phyloP scores from a whole-genome alignment of 2,329 filamentous ascomycete species.

The Diaporthe sp. region DNA sequence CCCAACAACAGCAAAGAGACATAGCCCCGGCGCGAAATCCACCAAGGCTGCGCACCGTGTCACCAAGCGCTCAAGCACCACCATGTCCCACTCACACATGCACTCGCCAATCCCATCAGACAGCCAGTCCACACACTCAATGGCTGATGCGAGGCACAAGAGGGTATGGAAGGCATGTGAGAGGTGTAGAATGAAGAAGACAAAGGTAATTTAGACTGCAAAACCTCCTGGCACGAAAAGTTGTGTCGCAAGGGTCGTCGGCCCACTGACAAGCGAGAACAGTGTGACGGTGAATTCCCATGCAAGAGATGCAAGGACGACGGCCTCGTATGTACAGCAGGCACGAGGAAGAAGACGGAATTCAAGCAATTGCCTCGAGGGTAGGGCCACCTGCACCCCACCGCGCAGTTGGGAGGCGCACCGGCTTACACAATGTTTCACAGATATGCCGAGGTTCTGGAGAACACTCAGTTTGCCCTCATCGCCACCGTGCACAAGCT shows the following conservation, averaged over 20 bases:
- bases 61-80: slow-evolving; percentile 60
- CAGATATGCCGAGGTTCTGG: slow-evolving; percentile 72
- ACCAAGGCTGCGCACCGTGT: slow-evolving; percentile 62
- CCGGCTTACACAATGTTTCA: slow-evolving; percentile 31
- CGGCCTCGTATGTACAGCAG: slow-evolving; percentile 71
- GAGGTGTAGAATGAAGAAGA: slow-evolving; percentile 76
- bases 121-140: slow-evolving; percentile 50
- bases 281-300: slow-evolving; percentile 74
- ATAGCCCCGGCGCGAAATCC: slow-evolving; percentile 55
- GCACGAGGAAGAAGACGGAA: slow-evolving; percentile 74
- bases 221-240: slow-evolving; percentile 3
- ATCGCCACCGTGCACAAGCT: slow-evolving; percentile 74
- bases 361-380: slow-evolving; percentile 74
- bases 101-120: slow-evolving; percentile 50
- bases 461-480: slow-evolving; percentile 73
- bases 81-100: slow-evolving; percentile 48
- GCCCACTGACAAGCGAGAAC: slow-evolving; percentile 33
- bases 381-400: slow-evolving; percentile 50
- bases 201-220: slow-evolving; percentile 60
- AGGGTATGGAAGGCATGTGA: slow-evolving; percentile 76
- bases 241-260: background rate
- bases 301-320: slow-evolving; percentile 76
- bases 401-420: background rate
- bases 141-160: slow-evolving; percentile 68
- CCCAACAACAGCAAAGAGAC: slow-evolving; percentile 48